Evolutionary conservation across 2,329 filamentous ascomycete genomes (phyloP), one percentile per base, ranked within the genome.

Genomic region (Exserohilum rostratum): DNA sequence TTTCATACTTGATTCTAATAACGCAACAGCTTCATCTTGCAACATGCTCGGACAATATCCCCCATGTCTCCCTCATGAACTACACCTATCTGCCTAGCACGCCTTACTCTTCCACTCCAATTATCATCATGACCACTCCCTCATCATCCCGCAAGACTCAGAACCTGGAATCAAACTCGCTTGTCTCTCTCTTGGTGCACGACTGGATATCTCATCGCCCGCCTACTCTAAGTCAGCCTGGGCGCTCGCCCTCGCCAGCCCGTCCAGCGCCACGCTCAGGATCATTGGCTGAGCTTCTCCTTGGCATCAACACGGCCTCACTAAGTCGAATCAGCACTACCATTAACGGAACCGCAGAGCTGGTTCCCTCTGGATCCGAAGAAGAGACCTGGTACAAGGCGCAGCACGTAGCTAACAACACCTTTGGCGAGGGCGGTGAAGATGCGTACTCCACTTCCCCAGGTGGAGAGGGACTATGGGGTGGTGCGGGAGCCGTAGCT

Each of bases 41-140:
- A 66, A 99, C 95, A 52, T 96, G 90, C 76, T 87, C 87, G 66
- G 83, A 89, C 64, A 89, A 95, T 69, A 82, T 87, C 60, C 95
- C 95, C 9, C 91, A 98, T 75, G 91, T 98, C 63, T 96, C 92
- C 33, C 86, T 99, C 62, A 99, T 99, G 95, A 97, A 96, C 81
- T 98, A 98, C 81, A 98, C 95, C 71, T 98, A 97, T 78, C 89
- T 99, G 18, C 89, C 92, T 34, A 87, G 83, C 5, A 69, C 70
- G 11, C 90, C 90, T 13, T 87, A 87, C 34, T 89, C 87, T 76
- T 83, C 85, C 34, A 71, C 83, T 46, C 79, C 80, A 12, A 76
- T 91, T n/a, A 89, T 92, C 61, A 96, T 98, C 71, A 89, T 98
- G 82, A 98, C 95, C 51, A 96, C 90, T 40, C 91, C 91, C 65